Base-by-base conservation (phyloP, 805 yeast genomes). In the Metschnikowia vanudenii region DNA sequence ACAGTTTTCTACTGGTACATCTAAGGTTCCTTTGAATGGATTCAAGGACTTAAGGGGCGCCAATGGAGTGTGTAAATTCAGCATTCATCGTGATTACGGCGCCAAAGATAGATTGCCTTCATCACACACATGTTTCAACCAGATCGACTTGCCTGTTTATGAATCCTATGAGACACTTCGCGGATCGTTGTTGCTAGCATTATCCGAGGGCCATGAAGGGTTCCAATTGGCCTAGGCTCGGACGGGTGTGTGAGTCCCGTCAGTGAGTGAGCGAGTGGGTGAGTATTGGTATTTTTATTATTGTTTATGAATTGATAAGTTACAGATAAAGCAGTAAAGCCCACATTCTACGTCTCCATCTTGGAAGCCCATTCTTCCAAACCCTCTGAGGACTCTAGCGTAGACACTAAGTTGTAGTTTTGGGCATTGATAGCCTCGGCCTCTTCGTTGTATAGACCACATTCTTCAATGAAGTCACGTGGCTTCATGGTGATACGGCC, bases 1-100 rank as follows among this genome's bases (percentile, higher is more conserved):
- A 48, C 99, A 94, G 63, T 94, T 94, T 73, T 92, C 95, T 1
- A 94, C 99, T 0, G 99, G 99, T 50, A 92, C 99, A 0, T 84
- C 95, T 51, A 90, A 91, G 65, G 98, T 94, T 8, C 99, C 99
- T 19, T 74, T 91, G 51, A 86, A 87, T 59, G 99, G 99, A 1
- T 94, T 94, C 63, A 85, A 86, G 56, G 96, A 85, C 57, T 74
- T 94, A 51, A 84, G 87, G 46, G 97, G 98, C 16, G 88, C 90
- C 52, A 81, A 82, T 59, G 97, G 97, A 1, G 76, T 83, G 7
- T 81, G 90, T 38, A 88, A 88, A 60, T 94, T 94, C 67, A 83
- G 87, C 51, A 88, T 94, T 47, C 97, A 89, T 61, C 77, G 95
- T 47, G 97, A 88, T 57, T 90, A 86, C 64, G 96, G 96, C 1